Conservation (phyloP, 116 monocot genomes). For the Posidonia oceanica region DNA sequence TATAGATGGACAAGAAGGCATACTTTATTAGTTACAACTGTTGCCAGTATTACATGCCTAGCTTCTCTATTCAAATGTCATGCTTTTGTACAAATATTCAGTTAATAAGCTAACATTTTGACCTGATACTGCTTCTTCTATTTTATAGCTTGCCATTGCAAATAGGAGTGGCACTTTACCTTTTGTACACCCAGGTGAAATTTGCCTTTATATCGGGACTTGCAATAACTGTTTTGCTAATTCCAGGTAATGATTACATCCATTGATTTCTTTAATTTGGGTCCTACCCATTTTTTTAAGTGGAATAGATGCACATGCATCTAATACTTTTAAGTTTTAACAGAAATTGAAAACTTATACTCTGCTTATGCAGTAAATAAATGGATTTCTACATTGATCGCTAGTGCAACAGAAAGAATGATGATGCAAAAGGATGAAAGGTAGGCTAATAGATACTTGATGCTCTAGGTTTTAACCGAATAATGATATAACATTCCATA, state of each 20-base stretch:
- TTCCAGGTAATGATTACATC: constrained; percentile 62
- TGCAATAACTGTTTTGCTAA: constrained; percentile 79
- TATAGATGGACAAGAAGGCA: too few species aligned
- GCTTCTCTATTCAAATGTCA: background rate
- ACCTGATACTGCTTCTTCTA: background rate
- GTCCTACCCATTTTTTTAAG: background rate
- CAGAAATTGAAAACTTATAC: background rate
- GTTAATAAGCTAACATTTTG: background rate
- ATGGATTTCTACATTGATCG: constrained; percentile 88
- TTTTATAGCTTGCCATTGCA: constrained; percentile 80
- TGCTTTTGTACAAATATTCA: background rate
- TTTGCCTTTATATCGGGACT: constrained; percentile 92
- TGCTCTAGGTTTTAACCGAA: background rate
- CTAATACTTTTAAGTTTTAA: background rate
- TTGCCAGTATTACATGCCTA: background rate
- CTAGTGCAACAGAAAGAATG: constrained; percentile 80
- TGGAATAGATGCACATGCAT: background rate
- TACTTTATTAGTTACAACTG: too few species aligned
- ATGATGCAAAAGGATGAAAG: constrained; percentile 98
- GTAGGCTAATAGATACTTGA: constrained; percentile 19
- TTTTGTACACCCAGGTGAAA: constrained; percentile 90
- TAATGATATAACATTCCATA: too few species aligned
- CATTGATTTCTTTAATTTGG: background rate
- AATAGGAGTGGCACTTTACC: constrained; percentile 82
- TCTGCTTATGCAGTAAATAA: constrained; percentile 73